Base-by-base conservation (phyloP, 2,329 filamentous ascomycete species). In the Hypoxylon sp. region DNA sequence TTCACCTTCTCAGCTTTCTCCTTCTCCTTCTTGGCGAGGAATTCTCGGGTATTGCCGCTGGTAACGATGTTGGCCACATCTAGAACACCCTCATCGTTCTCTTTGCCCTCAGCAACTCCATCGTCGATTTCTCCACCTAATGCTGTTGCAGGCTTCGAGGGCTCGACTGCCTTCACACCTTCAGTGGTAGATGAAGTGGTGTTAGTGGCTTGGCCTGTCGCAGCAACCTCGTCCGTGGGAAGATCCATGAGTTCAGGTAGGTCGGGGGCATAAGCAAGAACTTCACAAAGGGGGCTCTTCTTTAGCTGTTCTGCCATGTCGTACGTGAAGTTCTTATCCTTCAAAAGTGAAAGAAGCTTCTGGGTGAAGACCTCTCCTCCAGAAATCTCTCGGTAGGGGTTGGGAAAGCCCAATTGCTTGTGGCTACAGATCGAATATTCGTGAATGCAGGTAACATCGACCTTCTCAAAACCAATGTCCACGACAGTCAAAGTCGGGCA, bases 401-500 rank as follows among this genome's bases (percentile, higher is more conserved):
- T 75, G 64, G 67, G 88, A 79, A 74, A 87, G 76, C 75, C 90
- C 79, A 84, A 86, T 78, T 74, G 87, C 84, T 73, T 88, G 80
- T 78, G 91, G 84, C 77, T 93, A 84, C 80, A 84, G 4, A 96
- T 85, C 47, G 88, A 80, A 72, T 91, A 94, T 65, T 98, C 94
- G 60, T 90, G 89, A 51, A 99, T 88, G 59, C 94, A 94, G 0
- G 93, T 97, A 19, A 99, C 87, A 72, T 99, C 94, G 22, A 94
- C 92, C 80, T 98, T 98, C 72, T 92, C 89, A 75, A 89, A 92
- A 10, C 95, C 95, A 62, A 99, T 91, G 76, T 99, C 95, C 22
- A 99, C 85, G 19, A 99, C 87, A 0, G 93, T 95, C 72, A 95
- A 90, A 70, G 87, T 93, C 30, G 89, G 85, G 81, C 84, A 85